These are phyloP conservation scores for Hibiscus syriacus DNA, from an alignment of 345 rosid genomes.

Conservation along the genomic window DNA sequence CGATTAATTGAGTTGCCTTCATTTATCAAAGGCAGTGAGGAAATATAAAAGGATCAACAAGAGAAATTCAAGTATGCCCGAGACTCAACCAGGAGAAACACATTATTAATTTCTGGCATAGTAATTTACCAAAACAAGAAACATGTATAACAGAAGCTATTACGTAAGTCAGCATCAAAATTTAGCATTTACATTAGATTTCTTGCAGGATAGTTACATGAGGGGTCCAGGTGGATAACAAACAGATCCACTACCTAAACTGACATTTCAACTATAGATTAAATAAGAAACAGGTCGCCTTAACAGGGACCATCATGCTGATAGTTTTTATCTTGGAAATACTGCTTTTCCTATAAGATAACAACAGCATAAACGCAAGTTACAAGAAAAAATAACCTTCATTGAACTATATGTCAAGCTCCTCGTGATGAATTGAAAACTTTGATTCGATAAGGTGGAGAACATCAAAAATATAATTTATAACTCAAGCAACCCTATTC, in stretches of 20 bases:
- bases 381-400: background rate
- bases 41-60: background rate
- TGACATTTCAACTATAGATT: background rate
- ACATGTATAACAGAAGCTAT: background rate
- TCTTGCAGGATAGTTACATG: background rate
- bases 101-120: background rate
- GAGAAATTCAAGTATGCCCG: background rate
- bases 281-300: background rate
- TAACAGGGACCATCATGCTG: background rate
- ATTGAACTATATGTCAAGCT: too few species aligned
- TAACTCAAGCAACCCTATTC: background rate
- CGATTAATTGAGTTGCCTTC: background rate
- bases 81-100: background rate
- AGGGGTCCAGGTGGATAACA: background rate
- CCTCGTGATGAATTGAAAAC: too few species aligned
- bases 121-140: background rate
- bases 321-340: background rate
- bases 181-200: background rate
- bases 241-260: background rate
- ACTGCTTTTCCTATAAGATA: background rate
- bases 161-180: background rate
- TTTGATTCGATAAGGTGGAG: background rate
- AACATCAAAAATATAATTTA: background rate
- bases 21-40: background rate
- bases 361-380: background rate